A percentile compares a stretch with the other conserved stretches of the same genome.
phyloP scores from a whole-genome alignment of 2,329 filamentous ascomycete species.

The Aspergillus sp. region DNA sequence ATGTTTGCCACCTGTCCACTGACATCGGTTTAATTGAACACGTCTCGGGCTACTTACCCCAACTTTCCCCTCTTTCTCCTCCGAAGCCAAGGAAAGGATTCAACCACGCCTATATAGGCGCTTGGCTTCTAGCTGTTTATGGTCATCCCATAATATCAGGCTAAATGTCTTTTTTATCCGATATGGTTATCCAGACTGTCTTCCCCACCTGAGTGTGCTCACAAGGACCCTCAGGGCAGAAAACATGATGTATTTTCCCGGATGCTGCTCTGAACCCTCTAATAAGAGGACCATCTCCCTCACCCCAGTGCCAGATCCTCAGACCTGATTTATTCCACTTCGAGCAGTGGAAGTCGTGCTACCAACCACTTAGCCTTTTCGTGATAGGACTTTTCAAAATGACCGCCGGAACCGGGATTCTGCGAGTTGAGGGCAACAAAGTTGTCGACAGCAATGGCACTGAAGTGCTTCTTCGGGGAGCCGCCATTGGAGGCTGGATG shows the following conservation, averaged over 20 bases:
- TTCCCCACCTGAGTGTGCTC: background rate
- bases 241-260: background rate
- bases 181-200: background rate
- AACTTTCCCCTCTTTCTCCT: background rate
- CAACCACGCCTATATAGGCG: background rate
- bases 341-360: no score
- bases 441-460: slow-evolving; percentile 48
- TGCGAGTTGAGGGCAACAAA: slow-evolving; percentile 41
- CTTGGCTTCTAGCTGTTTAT: background rate
- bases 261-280: background rate
- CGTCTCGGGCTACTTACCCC: background rate
- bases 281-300: no score
- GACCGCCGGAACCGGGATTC: slow-evolving; percentile 33
- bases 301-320: no score
- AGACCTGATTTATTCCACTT: no score
- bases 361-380: no score
- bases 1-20: background rate
- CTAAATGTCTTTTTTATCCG: background rate
- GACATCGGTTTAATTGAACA: background rate
- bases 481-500: slow-evolving; percentile 47
- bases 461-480: slow-evolving; percentile 48
- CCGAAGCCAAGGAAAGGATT: background rate
- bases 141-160: background rate
- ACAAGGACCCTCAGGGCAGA: background rate
- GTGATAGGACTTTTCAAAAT: slow-evolving; percentile 14